Percentiles rank a stretch among this genome's conserved stretches.
Conservation (phyloP, 2,329 filamentous ascomycete genomes). For the Ambrosiella xylebori region DNA sequence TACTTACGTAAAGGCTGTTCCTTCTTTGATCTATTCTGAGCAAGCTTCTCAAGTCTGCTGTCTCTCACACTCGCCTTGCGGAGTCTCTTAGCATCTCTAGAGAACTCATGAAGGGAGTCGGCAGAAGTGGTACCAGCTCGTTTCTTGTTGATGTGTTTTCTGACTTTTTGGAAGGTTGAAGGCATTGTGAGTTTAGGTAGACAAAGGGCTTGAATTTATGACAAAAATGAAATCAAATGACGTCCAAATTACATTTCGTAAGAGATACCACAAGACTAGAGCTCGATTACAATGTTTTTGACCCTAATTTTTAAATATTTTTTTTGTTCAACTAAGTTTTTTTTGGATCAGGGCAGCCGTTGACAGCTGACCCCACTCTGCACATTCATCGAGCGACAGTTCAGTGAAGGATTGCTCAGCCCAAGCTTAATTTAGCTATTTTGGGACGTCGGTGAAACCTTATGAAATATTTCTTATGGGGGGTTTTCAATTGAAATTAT, state of each 20-base stretch:
- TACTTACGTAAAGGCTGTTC: conserved; percentile 57
- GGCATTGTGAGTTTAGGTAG: conserved; percentile 41
- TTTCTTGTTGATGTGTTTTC: conserved; percentile 84
- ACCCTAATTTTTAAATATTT: conserved; percentile 1
- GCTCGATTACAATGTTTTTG: neutral
- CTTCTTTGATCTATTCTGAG: conserved; percentile 50
- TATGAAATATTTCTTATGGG: neutral
- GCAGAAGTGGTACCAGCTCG: conserved; percentile 43
- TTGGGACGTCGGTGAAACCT: conserved; percentile 4
- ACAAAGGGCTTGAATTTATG: neutral
- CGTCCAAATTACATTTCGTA: neutral
- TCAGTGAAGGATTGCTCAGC: neutral
- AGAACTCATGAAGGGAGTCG: conserved; percentile 69
- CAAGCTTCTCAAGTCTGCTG: conserved; percentile 60
- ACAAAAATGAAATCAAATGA: neutral
- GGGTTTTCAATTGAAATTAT: no score
- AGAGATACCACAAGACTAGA: neutral
- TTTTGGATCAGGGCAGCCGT: conserved; percentile 2
- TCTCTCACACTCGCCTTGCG: conserved; percentile 67
- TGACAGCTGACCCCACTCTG: neutral
- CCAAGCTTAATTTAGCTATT: conserved; percentile 9
- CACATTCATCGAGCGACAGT: neutral
- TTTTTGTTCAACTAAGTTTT: conserved; percentile 6
- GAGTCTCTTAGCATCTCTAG: conserved; percentile 67
- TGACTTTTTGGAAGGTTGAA: conserved; percentile 61